These are phyloP conservation scores for Adansonia grandidieri DNA, from an alignment of 441 rosid genomes.

Conservation along the genomic window DNA sequence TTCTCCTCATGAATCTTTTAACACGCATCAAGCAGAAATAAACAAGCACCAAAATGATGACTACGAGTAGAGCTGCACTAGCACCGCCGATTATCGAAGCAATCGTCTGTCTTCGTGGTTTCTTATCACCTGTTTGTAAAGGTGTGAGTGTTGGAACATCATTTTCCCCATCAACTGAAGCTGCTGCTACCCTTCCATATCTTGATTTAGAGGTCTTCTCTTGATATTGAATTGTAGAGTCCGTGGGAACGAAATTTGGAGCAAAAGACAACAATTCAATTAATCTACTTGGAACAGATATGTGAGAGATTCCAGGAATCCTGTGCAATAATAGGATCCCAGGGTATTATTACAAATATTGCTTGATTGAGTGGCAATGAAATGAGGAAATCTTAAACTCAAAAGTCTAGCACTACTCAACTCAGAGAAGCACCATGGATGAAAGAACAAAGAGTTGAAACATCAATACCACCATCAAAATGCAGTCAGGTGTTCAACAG, in stretches of 20 bases:
- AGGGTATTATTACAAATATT: constrained; percentile 21
- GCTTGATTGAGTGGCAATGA: neutral
- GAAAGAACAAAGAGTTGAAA: neutral
- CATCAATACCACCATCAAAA: neutral
- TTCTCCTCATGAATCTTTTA: constrained; percentile 35
- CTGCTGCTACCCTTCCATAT: constrained; percentile 37
- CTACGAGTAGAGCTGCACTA: constrained; percentile 44
- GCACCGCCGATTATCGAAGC: constrained; percentile 46
- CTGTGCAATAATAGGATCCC: constrained; percentile 28
- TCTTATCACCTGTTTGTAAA: constrained; percentile 33
- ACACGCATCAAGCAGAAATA: constrained; percentile 50
- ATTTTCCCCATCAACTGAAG: constrained; percentile 33
- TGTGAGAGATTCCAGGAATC: constrained; percentile 35
- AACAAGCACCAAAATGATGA: constrained; percentile 39
- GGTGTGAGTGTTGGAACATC: constrained; percentile 52
- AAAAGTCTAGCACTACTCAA: neutral
- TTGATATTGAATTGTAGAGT: constrained; percentile 31
- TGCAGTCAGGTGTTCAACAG: neutral
- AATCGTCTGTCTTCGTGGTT: constrained; percentile 38
- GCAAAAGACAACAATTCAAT: constrained; percentile 27
- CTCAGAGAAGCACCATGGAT: neutral
- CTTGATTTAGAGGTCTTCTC: constrained; percentile 32
- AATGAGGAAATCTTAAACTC: neutral
- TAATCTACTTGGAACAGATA: constrained; percentile 29
- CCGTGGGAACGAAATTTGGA: constrained; percentile 24